phyloP scores from a whole-genome alignment of 805 yeast species.

The Ogataea saltuana region DNA sequence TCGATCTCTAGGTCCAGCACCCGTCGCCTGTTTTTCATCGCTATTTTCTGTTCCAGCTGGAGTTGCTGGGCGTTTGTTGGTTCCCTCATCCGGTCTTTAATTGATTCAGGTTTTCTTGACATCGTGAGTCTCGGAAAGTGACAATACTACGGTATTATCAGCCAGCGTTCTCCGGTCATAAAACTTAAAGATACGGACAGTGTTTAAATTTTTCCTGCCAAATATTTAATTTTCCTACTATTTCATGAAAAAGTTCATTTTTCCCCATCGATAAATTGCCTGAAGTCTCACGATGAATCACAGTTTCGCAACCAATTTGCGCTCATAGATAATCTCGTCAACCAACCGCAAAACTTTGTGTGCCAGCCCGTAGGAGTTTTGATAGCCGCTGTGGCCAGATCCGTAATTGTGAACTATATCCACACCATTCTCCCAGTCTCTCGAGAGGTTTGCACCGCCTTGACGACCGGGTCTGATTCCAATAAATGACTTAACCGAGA shows the following conservation, averaged over 20 bases:
- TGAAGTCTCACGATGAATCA: no score
- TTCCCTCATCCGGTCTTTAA: no score
- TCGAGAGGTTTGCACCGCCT: slow-evolving; percentile 54
- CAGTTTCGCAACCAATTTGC: no score
- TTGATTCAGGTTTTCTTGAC: no score
- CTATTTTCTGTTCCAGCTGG: slow-evolving; percentile 21
- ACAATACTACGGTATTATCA: no score
- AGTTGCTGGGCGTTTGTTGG: background rate
- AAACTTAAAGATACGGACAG: no score
- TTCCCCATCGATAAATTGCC: background rate
- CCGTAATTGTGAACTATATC: slow-evolving; percentile 64
- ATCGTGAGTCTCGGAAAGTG: no score
- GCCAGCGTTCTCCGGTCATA: no score
- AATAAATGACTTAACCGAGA: slow-evolving; percentile 56
- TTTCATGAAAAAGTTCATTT: background rate
- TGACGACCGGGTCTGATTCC: slow-evolving; percentile 71
- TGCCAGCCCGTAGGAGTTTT: slow-evolving; percentile 38
- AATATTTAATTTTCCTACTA: no score
- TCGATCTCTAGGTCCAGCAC: slow-evolving; percentile 35
- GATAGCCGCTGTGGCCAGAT: slow-evolving; percentile 78
- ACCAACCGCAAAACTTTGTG: slow-evolving; percentile 25
- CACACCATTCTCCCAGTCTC: slow-evolving; percentile 28
- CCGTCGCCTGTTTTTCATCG: slow-evolving; percentile 32
- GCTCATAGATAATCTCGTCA: slow-evolving; percentile 16
- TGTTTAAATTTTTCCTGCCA: no score